Conservation (phyloP, 257 asterid genomes). For the Fraxinus pennsylvanica region DNA sequence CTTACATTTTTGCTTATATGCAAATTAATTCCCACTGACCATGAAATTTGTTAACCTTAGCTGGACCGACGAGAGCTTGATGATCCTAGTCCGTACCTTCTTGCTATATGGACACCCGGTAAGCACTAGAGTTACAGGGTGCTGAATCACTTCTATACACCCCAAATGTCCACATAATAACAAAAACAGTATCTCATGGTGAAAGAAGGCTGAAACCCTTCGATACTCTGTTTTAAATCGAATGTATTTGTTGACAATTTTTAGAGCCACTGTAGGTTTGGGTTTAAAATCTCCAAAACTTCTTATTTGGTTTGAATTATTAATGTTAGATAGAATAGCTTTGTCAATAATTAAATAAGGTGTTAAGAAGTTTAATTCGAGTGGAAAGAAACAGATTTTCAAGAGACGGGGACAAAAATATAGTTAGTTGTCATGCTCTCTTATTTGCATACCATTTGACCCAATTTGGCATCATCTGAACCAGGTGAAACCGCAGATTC, state of each 20-base stretch:
- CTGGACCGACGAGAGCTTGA: conserved; percentile 89
- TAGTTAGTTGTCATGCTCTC: not conserved
- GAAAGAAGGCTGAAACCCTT: not conserved
- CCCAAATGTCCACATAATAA: not conserved
- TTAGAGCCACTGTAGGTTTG: not conserved
- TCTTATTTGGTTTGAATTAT: not conserved
- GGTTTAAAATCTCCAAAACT: not conserved
- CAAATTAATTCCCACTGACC: conserved; percentile 34
- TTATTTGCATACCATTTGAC: conserved; percentile 7
- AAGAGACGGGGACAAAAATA: not conserved
- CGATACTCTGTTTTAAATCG: not conserved
- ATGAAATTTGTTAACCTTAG: conserved; percentile 39
- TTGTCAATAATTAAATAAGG: not conserved
- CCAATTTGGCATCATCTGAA: conserved; percentile 28
- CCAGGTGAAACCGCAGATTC: conserved; percentile 87
- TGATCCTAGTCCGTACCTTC: conserved; percentile 96
- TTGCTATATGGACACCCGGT: conserved; percentile 99
- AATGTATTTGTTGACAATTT: not conserved
- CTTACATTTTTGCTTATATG: conserved; percentile 16
- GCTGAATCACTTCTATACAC: not conserved
- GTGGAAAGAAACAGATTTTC: not conserved
- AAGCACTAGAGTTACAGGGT: conserved; percentile 18
- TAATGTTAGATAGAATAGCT: not conserved
- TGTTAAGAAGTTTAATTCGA: not conserved
- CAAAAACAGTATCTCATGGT: not conserved